Conservation (phyloP, 2,329 filamentous ascomycete genomes). For the Colletotrichum sp. region DNA sequence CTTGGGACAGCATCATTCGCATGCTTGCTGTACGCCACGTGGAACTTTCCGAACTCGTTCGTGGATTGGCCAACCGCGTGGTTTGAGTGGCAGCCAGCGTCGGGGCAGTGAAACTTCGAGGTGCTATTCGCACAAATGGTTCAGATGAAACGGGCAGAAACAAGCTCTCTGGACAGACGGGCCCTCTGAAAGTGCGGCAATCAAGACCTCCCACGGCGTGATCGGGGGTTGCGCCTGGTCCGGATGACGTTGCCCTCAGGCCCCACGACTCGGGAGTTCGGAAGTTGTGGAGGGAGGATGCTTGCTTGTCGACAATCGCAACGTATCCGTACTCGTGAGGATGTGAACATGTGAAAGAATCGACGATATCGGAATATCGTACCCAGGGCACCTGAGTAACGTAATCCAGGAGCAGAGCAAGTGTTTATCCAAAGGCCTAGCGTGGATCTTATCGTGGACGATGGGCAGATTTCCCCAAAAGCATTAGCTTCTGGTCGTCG, state of each 20-base stretch:
- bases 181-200: neutral
- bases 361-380: neutral
- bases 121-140: neutral
- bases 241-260: neutral
- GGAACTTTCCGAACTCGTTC: neutral
- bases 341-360: neutral
- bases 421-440: neutral
- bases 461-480: neutral
- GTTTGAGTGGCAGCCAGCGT: neutral
- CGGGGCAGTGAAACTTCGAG: neutral
- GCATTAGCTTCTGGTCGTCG: neutral
- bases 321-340: slow-evolving; percentile 14
- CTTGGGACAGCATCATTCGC: neutral
- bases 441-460: neutral
- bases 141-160: slow-evolving; percentile 16
- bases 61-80: neutral
- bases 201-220: neutral
- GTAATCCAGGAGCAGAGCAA: neutral
- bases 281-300: neutral
- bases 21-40: neutral
- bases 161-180: neutral
- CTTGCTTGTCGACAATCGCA: neutral
- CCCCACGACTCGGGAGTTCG: neutral
- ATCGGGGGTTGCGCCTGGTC: neutral
- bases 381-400: neutral